Conservation (phyloP, 352 stramenopile species). For the Pythium sukuiense region DNA sequence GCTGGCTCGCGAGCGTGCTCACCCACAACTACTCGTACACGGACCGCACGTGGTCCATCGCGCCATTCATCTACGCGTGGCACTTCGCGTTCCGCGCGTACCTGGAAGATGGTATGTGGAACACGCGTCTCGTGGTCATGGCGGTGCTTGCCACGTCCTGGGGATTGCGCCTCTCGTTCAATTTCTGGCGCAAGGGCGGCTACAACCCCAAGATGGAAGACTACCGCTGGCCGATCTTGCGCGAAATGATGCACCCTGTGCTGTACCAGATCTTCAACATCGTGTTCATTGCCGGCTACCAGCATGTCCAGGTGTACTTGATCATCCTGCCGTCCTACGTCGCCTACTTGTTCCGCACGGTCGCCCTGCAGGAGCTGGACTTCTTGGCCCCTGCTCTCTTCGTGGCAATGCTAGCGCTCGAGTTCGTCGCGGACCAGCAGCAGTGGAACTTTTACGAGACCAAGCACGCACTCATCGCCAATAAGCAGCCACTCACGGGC, state of each 20-base stretch:
- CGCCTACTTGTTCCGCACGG: slow-evolving; percentile 43
- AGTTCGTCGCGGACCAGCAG: slow-evolving; percentile 91
- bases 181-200: slow-evolving; percentile 91
- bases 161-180: slow-evolving; percentile 88
- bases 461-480: slow-evolving; percentile 71
- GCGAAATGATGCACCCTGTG: slow-evolving; percentile 73
- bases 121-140: slow-evolving; percentile 76
- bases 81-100: slow-evolving; percentile 64
- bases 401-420: slow-evolving; percentile 65
- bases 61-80: slow-evolving; percentile 86
- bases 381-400: slow-evolving; percentile 59
- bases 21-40: slow-evolving; percentile 91
- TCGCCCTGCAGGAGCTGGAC: slow-evolving; percentile 66
- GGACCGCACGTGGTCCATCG: slow-evolving; percentile 93
- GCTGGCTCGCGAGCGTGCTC: slow-evolving; percentile 61
- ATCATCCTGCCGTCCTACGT: slow-evolving; percentile 77
- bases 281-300: slow-evolving; percentile 89
- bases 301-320: slow-evolving; percentile 86
- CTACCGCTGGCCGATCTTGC: slow-evolving; percentile 90
- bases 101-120: slow-evolving; percentile 54
- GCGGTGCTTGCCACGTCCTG: slow-evolving; percentile 79
- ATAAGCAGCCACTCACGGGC: slow-evolving; percentile 57
- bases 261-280: slow-evolving; percentile 91
- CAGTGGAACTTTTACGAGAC: slow-evolving; percentile 90
- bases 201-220: slow-evolving; percentile 90